These are phyloP conservation scores for Xylaria sp. DNA, from an alignment of 2,329 filamentous ascomycete genomes.

Conservation along the genomic window DNA sequence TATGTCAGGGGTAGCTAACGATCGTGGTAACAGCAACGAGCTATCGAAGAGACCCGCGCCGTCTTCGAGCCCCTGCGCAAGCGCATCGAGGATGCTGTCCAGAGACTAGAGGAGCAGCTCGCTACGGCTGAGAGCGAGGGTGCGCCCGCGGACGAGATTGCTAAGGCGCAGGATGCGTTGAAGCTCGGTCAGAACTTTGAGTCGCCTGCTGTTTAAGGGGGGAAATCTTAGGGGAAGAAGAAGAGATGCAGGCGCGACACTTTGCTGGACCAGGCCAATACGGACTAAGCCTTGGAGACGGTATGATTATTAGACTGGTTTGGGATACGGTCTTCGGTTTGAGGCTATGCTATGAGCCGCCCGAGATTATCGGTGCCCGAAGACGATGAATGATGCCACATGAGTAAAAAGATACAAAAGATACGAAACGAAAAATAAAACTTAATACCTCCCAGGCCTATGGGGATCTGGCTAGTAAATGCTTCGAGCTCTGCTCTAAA, in stretches of 20 bases:
- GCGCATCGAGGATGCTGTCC: constrained; percentile 66
- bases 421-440: constrained; percentile 3
- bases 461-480: background rate
- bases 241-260: background rate
- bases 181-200: constrained; percentile 43
- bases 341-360: background rate
- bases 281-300: background rate
- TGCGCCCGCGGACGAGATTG: constrained; percentile 45
- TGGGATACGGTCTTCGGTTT: background rate
- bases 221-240: background rate
- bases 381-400: constrained; percentile 17
- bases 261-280: background rate
- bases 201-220: constrained; percentile 20
- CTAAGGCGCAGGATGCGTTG: constrained; percentile 51
- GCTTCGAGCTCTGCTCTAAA: constrained; percentile 10
- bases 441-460: background rate
- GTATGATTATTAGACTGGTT: background rate
- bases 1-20: constrained; percentile 2
- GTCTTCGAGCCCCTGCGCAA: constrained; percentile 68
- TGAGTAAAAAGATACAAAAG: background rate
- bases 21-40: constrained; percentile 55
- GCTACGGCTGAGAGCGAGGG: constrained; percentile 53
- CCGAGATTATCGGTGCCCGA: background rate
- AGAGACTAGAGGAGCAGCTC: constrained; percentile 70
- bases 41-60: constrained; percentile 79